Evolutionary conservation across 108 stramenopile genomes (phyloP).

Genomic region (Mediolabrus comicus): DNA sequence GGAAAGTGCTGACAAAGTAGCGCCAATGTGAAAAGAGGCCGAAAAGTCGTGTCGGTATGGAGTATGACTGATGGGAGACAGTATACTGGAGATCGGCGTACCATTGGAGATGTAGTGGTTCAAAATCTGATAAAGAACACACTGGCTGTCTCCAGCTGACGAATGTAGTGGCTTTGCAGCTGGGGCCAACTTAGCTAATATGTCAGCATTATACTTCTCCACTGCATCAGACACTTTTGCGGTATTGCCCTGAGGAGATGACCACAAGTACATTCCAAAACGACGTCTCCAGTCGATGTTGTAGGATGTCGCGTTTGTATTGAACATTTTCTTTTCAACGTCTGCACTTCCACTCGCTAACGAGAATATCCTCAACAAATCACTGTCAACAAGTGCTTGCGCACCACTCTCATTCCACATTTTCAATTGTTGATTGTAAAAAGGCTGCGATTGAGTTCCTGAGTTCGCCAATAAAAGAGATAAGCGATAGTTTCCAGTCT

Average conservation of each 20-base stretch:
- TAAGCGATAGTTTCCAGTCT: slow-evolving; percentile 50
- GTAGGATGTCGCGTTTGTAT: slow-evolving; percentile 25
- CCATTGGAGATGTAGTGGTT: slow-evolving; percentile 18
- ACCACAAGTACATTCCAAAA: slow-evolving; percentile 63
- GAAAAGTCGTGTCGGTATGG: slow-evolving; percentile 41
- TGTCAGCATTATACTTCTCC: slow-evolving; percentile 51
- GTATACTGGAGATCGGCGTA: slow-evolving; percentile 20
- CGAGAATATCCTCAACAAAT: slow-evolving; percentile 53
- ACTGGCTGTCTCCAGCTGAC: slow-evolving; percentile 21
- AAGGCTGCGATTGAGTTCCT: slow-evolving; percentile 23
- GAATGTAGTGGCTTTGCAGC: slow-evolving; percentile 45
- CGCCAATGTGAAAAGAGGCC: slow-evolving; percentile 54
- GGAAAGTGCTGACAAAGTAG: slow-evolving; percentile 53
- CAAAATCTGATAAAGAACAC: slow-evolving; percentile 59
- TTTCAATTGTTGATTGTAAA: slow-evolving; percentile 39
- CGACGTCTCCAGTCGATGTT: slow-evolving; percentile 73
- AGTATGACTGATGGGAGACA: slow-evolving; percentile 40
- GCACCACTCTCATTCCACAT: slow-evolving; percentile 50
- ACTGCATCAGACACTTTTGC: slow-evolving; percentile 40
- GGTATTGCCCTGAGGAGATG: slow-evolving; percentile 31
- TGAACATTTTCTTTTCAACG: slow-evolving; percentile 54
- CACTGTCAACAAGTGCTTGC: slow-evolving; percentile 28
- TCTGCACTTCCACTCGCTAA: slow-evolving; percentile 52
- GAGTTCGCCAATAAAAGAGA: slow-evolving; percentile 57
- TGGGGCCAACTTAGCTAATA: slow-evolving; percentile 54